Conservation (phyloP, 73 alveolate species). For the Stentor coeruleus region DNA sequence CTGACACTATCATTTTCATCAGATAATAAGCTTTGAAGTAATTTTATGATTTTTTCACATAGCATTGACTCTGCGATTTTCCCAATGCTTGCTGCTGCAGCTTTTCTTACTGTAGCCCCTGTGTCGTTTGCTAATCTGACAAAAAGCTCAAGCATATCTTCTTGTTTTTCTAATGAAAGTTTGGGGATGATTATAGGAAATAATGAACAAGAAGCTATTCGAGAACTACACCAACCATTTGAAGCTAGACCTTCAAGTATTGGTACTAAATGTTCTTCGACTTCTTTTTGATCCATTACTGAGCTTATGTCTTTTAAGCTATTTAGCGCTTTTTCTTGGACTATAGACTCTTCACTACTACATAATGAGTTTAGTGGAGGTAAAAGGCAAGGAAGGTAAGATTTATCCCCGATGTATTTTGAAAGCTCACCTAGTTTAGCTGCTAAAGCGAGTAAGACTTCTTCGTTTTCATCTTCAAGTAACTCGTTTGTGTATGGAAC, state of each 20-base stretch:
- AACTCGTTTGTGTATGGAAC: conserved; percentile 79
- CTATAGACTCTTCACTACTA: conserved; percentile 50
- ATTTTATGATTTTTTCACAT: conserved; percentile 47
- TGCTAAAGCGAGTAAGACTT: conserved; percentile 78
- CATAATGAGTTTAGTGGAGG: conserved; percentile 40
- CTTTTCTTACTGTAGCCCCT: conserved; percentile 84
- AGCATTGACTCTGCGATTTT: conserved; percentile 45
- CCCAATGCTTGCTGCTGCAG: conserved; percentile 63
- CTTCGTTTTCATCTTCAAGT: conserved; percentile 86
- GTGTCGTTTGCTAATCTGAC: conserved; percentile 70
- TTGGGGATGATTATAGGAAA: conserved; percentile 36
- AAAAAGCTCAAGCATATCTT: conserved; percentile 43
- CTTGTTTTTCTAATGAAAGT: conserved; percentile 38
- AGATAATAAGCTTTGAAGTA: conserved; percentile 47
- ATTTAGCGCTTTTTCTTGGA: conserved; percentile 45
- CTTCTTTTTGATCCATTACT: conserved; percentile 36
- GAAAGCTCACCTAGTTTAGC: conserved; percentile 65
- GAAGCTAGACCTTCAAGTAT: conserved; percentile 36
- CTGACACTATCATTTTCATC: conserved; percentile 83
- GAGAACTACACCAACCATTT: conserved; percentile 36
- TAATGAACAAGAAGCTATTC: conserved; percentile 51
- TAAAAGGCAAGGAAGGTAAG: conserved; percentile 28
- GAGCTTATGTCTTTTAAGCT: conserved; percentile 37
- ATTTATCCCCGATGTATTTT: conserved; percentile 71
- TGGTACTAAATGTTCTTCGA: conserved; percentile 40